Evolutionary conservation across 208 protist species (phyloP).

Genomic region (Jaenimonas drosophilae): DNA sequence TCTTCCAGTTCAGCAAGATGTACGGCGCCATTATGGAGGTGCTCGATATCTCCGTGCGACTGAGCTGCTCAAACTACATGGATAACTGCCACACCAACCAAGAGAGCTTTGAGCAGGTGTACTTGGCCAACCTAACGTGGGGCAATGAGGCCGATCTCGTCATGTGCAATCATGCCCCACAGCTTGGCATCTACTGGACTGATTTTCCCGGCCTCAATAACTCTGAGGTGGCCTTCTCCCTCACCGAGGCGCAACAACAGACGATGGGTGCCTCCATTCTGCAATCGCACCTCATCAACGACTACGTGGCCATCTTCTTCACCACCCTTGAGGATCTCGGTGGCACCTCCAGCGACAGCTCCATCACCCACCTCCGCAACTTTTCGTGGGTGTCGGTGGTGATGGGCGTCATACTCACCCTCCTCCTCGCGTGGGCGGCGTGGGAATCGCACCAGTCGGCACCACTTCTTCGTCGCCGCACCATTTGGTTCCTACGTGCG

Average conservation of each 20-base stretch:
- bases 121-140: slow-evolving; percentile 4
- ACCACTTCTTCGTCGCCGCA: neutral
- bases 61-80: neutral
- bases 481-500: neutral
- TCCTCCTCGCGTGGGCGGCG: too few species aligned
- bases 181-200: slow-evolving; percentile 4
- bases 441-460: too few species aligned
- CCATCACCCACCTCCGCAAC: too few species aligned
- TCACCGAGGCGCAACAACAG: slow-evolving; percentile 1
- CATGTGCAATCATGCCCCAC: neutral
- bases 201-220: slow-evolving; percentile 3
- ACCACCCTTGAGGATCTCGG: too few species aligned
- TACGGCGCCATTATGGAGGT: slow-evolving; percentile 3
- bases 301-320: slow-evolving; percentile 5
- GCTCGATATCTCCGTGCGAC: slow-evolving; percentile 3
- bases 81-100: neutral
- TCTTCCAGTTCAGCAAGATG: neutral
- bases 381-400: too few species aligned
- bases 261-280: slow-evolving; percentile 4
- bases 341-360: neutral
- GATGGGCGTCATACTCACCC: too few species aligned
- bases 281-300: slow-evolving; percentile 3
- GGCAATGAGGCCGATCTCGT: slow-evolving; percentile 4
- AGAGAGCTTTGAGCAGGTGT: neutral
- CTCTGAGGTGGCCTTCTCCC: slow-evolving; percentile 5